Base-by-base conservation (phyloP, 1,139 yeast genomes). In the Candida albicans region DNA sequence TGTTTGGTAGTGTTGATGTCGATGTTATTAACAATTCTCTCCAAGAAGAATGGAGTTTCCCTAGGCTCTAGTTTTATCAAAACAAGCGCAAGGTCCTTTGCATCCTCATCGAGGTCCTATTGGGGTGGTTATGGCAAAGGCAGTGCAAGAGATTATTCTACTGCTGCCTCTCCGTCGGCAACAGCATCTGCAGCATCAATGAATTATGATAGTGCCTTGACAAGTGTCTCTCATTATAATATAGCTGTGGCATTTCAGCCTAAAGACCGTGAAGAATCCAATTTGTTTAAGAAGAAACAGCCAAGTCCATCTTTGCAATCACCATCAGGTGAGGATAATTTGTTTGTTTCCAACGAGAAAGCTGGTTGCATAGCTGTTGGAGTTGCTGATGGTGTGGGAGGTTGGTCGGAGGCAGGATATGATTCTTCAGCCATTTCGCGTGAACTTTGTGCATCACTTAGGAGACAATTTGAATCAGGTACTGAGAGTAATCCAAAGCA, bases 301-400 rank as follows among this genome's bases (percentile, higher is more conserved):
- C 34, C 33, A 6, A 53, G 56, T 33, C 67, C 76, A 1, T 77
- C 77, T 2, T 48, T 59, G 34, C 53, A 58, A 26, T 82, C 88
- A 1, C 83, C 87, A 3, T 77, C 93, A 1, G 99, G 98, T 4
- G 97, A 91, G 59, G 99, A 91, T 61, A 87, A 89, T 54, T 85
- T 79, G 55, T 84, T 91, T 53, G 73, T 82, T 31, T 71, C 82
- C 6, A 62, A 68, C 8, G 58, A 67, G 24, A 69, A 68, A 10
- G 73, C 79, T 8, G 74, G 70, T 2, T 73, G 75, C 33, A 59
- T 85, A 1, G 81, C 91, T 0, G 74, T 88, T 8, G 98, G 96
- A 8, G 97, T 93, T 1, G 93, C 97, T 2, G 99, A 93, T 64
- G 99, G 99, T 14, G 98, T 93, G 5, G 98, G 98, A 13, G 98